These are phyloP conservation scores for Dictyostelium citrinum DNA, from an alignment of 78 protist species.

Conservation along the genomic window DNA sequence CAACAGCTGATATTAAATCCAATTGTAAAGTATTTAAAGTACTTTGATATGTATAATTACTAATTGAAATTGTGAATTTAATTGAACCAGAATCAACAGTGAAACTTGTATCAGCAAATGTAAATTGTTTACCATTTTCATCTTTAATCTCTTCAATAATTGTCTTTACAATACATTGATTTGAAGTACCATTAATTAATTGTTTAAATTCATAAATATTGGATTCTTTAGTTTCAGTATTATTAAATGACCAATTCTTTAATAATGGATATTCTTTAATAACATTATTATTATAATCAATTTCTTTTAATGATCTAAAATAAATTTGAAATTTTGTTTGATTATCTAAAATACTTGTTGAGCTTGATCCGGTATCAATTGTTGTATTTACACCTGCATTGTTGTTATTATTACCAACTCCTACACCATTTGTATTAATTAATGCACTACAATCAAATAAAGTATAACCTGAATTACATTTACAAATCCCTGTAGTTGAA, in stretches of 20 bases:
- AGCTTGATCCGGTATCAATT: not conserved
- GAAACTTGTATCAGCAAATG: not conserved
- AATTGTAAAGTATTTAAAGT: not conserved
- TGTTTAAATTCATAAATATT: not conserved
- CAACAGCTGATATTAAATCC: not conserved
- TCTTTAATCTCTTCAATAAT: not conserved
- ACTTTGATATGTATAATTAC: not conserved
- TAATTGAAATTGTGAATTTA: not conserved
- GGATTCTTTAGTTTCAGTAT: not conserved
- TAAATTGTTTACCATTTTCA: not conserved
- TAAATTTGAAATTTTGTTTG: not conserved
- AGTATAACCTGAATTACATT: not conserved
- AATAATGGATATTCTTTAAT: not conserved
- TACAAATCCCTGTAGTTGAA: not conserved
- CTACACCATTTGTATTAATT: not conserved
- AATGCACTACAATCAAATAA: not conserved
- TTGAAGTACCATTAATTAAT: not conserved
- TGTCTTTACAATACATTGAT: not conserved
- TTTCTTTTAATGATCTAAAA: not conserved
- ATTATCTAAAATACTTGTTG: not conserved
- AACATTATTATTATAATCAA: not conserved
- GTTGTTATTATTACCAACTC: not conserved
- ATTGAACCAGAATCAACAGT: not conserved
- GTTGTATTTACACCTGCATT: not conserved
- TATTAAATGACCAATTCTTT: not conserved